Base-by-base conservation (phyloP, 2,329 filamentous ascomycete species). In the Fusarium keratoplasticum region DNA sequence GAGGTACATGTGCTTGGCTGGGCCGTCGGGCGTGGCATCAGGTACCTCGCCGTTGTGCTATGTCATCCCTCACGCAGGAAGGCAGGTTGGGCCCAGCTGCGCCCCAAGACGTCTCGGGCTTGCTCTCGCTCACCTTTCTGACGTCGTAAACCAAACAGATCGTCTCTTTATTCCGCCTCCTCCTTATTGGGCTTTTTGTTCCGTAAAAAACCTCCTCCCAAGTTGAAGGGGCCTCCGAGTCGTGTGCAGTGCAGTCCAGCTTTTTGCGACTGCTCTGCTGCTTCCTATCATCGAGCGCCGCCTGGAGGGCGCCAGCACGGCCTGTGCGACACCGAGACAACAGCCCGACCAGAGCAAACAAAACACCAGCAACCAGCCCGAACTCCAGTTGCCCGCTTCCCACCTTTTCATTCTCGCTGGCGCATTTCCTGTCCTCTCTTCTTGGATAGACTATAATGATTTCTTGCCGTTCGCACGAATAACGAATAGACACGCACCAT, bases 401-500 rank as follows among this genome's bases (percentile, higher is more conserved):
- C 60, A 25, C 22, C 18, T 58, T 72, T 72, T 63, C 38, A 61
- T 60, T 44, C 55, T 54, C 3, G 40, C 44, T 61, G 69, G 62
- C 69, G 69, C 66, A 55, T 66, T 67, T 65, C 9, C 63, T 69
- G 27, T 61, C 61, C 35, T 40, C 40, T 27, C n/a, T 60, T 68
- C 52, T 54, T 61, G 68, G 70, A 70, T 61, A 68, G 35, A 57
- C 68, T 76, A 76, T 66, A 71, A 80, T 81, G 79, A 71, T 68
- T 70, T 44, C 59, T 52, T 42, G 52, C 63, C 58, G 50, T 60
- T 64, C 65, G 54, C 35, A 64, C 65, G 65, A 70, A 61, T 76
- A 74, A 66, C 47, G 18, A 54, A 54, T 54, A 54, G 47, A 54
- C 75, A 67, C 67, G 66, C 80, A 84, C 73, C 57, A 87, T 87